A percentile compares a stretch with the other conserved stretches of the same genome.
Conservation (phyloP, 176 grass and related monocot genomes). For the Paspalum notatum region DNA sequence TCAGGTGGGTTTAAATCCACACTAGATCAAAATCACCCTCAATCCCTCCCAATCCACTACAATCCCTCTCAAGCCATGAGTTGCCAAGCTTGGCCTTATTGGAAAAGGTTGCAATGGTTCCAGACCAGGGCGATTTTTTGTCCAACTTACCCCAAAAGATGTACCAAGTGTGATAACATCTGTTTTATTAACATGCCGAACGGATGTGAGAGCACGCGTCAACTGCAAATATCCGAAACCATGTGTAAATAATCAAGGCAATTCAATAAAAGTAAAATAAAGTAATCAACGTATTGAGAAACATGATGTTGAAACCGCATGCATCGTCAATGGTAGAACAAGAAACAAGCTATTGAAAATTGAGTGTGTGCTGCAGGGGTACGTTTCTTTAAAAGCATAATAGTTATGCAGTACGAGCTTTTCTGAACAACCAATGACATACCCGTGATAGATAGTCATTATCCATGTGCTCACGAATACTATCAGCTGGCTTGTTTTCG, state of each 20-base stretch:
- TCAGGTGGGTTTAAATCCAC: too few relatives aligned
- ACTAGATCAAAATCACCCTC: too few relatives aligned
- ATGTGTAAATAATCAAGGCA: background rate
- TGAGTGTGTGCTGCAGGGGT: background rate
- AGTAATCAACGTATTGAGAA: too few relatives aligned
- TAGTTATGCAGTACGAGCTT: background rate
- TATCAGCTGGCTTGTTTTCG: constrained; percentile 95
- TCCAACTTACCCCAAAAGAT: constrained; percentile 83
- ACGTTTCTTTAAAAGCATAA: background rate
- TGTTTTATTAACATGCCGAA: constrained; percentile 90
- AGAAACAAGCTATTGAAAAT: background rate
- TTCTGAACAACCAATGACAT: constrained; percentile 15
- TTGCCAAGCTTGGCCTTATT: too few relatives aligned
- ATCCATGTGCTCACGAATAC: constrained; percentile 80
- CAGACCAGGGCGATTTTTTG: background rate
- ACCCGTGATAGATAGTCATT: constrained; percentile 93
- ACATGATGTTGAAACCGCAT: background rate
- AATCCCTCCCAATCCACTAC: too few relatives aligned
- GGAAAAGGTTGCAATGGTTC: constrained; percentile 17
- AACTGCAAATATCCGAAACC: constrained; percentile 66
- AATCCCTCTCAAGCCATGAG: too few relatives aligned
- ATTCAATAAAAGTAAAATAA: too few relatives aligned
- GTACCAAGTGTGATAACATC: constrained; percentile 94
- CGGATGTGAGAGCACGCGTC: constrained; percentile 75
- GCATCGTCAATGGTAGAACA: constrained; percentile 2